phyloP scores from a whole-genome alignment of 306 rosid species.

The Biancaea sappan region DNA sequence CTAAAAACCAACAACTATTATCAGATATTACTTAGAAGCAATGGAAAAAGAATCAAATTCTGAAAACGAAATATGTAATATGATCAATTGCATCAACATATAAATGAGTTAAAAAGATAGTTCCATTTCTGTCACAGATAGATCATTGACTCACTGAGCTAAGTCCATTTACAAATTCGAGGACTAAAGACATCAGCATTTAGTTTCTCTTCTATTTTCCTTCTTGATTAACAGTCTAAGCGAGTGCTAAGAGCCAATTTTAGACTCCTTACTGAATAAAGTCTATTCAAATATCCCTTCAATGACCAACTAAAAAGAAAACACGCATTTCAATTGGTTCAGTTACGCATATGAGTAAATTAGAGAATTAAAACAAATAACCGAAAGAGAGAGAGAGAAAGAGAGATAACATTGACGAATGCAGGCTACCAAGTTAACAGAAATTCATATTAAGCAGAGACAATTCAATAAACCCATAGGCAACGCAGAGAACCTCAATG shows the following conservation, averaged over 20 bases:
- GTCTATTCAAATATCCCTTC: background rate
- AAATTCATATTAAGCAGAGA: constrained; percentile 14
- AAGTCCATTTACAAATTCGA: too few relatives aligned
- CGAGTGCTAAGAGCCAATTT: background rate
- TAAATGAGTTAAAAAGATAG: background rate
- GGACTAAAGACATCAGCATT: too few relatives aligned
- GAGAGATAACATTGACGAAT: background rate
- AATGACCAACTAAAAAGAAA: too few relatives aligned
- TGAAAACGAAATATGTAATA: background rate
- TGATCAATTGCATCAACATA: constrained; percentile 5
- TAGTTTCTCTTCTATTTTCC: constrained; percentile 3
- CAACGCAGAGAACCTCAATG: constrained; percentile 55
- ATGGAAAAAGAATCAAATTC: background rate
- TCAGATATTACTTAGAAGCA: background rate
- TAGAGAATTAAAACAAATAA: background rate
- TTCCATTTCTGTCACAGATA: constrained; percentile 16
- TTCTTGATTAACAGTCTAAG: constrained; percentile 12
- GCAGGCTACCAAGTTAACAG: background rate
- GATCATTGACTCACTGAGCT: too few relatives aligned
- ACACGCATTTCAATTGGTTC: too few relatives aligned
- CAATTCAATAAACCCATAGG: constrained; percentile 44
- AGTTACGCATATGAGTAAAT: too few relatives aligned
- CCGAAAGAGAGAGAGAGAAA: too few relatives aligned
- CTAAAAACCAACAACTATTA: background rate
- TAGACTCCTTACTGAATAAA: background rate